Percentiles rank a stretch among this genome's conserved stretches.
Evolutionary conservation across 2,329 filamentous ascomycete genomes (phyloP).

Genomic region (Penicillium frequentans): DNA sequence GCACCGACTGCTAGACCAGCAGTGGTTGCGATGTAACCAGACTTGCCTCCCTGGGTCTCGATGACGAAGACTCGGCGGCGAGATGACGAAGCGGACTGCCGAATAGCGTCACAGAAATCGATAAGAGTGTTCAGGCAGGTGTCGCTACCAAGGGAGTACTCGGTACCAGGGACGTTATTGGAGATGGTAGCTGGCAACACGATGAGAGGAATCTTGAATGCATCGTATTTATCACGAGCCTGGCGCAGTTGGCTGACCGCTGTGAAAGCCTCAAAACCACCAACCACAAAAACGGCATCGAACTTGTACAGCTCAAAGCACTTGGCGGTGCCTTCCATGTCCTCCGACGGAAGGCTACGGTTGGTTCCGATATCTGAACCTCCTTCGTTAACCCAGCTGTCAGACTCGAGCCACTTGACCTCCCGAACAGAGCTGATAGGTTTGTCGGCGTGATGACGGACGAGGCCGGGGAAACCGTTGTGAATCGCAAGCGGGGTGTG

Average conservation of each 20-base stretch:
- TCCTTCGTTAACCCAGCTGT: slow-evolving; percentile 92
- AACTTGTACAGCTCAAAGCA: slow-evolving; percentile 86
- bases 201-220: slow-evolving; percentile 88
- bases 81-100: slow-evolving; percentile 92
- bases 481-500: slow-evolving; percentile 91
- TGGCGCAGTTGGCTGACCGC: slow-evolving; percentile 83
- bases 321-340: slow-evolving; percentile 77
- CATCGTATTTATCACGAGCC: slow-evolving; percentile 73
- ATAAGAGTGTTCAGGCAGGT: slow-evolving; percentile 95
- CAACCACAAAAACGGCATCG: slow-evolving; percentile 86
- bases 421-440: slow-evolving; percentile 80
- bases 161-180: slow-evolving; percentile 96
- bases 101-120: slow-evolving; percentile 94
- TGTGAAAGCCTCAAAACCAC: slow-evolving; percentile 96
- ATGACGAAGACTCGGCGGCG: slow-evolving; percentile 95
- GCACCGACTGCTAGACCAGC: slow-evolving; percentile 91
- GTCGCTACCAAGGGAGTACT: slow-evolving; percentile 95
- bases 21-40: slow-evolving; percentile 88
- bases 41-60: slow-evolving; percentile 93
- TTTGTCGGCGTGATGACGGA: slow-evolving; percentile 82
- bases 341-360: slow-evolving; percentile 84
- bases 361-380: slow-evolving; percentile 98
- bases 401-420: slow-evolving; percentile 90
- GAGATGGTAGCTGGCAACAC: slow-evolving; percentile 95
- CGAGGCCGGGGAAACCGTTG: slow-evolving; percentile 94